phyloP scores from a whole-genome alignment of 2,329 filamentous ascomycete genomes.

The Cladophialophora bantiana region DNA sequence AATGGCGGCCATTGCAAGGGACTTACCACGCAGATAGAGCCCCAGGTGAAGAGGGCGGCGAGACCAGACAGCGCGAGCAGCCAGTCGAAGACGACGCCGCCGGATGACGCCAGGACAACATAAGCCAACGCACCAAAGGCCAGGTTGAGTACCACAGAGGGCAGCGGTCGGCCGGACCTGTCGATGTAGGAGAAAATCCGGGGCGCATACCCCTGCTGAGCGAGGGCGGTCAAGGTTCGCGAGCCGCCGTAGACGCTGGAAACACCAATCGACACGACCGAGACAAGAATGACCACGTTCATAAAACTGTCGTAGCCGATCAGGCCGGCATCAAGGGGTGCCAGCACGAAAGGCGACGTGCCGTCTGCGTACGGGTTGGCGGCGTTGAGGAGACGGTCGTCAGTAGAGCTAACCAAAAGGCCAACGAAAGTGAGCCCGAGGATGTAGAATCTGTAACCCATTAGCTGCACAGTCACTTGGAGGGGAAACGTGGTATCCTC shows the following conservation, averaged over 20 bases:
- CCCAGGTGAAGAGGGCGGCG: slow-evolving; percentile 70
- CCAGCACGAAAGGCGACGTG: slow-evolving; percentile 71
- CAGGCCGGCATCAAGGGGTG: slow-evolving; percentile 67
- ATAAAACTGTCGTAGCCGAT: slow-evolving; percentile 68
- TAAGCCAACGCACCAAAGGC: slow-evolving; percentile 52
- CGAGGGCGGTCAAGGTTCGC: slow-evolving; percentile 63
- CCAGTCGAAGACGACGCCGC: slow-evolving; percentile 66
- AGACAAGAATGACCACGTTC: slow-evolving; percentile 70
- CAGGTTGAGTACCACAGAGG: slow-evolving; percentile 48
- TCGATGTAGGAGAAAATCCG: slow-evolving; percentile 55
- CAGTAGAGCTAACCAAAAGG: slow-evolving; percentile 52
- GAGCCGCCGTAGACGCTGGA: slow-evolving; percentile 65
- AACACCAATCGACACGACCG: slow-evolving; percentile 66
- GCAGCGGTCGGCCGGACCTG: slow-evolving; percentile 52
- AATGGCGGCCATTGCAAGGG: neutral
- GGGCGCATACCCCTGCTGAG: slow-evolving; percentile 54
- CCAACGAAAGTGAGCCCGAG: slow-evolving; percentile 55
- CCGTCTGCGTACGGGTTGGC: slow-evolving; percentile 48
- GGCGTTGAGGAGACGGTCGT: slow-evolving; percentile 50
- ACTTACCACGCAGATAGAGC: slow-evolving; percentile 61
- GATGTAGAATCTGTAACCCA: slow-evolving; percentile 51
- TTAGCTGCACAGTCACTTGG: neutral
- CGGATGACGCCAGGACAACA: slow-evolving; percentile 46
- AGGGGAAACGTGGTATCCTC: neutral
- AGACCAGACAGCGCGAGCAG: slow-evolving; percentile 69